Conservation (phyloP, 129 eudicot genomes). For the Helianthus tuberosus region DNA sequence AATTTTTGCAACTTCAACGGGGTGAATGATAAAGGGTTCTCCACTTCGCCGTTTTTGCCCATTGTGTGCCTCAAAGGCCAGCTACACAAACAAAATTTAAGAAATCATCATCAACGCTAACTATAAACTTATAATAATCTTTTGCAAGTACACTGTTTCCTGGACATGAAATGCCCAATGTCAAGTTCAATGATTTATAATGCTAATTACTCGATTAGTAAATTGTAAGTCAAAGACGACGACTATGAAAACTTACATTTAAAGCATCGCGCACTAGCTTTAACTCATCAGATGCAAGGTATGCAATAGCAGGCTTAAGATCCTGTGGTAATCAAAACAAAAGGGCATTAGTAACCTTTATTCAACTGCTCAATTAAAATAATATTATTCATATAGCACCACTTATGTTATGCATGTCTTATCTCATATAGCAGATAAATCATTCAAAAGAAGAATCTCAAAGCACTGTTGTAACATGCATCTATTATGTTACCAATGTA, state of each 20-base stretch:
- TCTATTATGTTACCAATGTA: too few relatives aligned
- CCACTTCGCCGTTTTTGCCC: constrained; percentile 99
- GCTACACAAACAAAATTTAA: constrained; percentile 42
- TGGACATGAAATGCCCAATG: not conserved
- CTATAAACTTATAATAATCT: too few relatives aligned
- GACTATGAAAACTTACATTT: constrained; percentile 52
- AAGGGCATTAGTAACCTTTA: not conserved
- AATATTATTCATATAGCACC: not conserved
- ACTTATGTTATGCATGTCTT: constrained; percentile 17
- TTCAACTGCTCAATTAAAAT: constrained; percentile 11
- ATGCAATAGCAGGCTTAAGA: constrained; percentile 82
- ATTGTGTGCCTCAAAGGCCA: constrained; percentile 98
- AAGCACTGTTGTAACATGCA: not conserved
- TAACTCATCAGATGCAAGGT: constrained; percentile 73
- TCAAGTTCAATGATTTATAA: too few relatives aligned
- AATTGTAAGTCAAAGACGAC: too few relatives aligned
- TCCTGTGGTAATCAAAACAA: constrained; percentile 60
- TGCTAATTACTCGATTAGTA: too few relatives aligned
- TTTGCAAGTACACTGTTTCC: constrained; percentile 6
- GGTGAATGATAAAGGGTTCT: constrained; percentile 97
- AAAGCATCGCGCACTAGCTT: constrained; percentile 72
- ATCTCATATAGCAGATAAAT: constrained; percentile 6
- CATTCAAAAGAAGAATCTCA: constrained; percentile 2
- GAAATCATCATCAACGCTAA: constrained; percentile 4
- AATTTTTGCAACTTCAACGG: constrained; percentile 98